Conservation (phyloP, 2,329 filamentous ascomycete species). For the Arachnopeziza araneosa region DNA sequence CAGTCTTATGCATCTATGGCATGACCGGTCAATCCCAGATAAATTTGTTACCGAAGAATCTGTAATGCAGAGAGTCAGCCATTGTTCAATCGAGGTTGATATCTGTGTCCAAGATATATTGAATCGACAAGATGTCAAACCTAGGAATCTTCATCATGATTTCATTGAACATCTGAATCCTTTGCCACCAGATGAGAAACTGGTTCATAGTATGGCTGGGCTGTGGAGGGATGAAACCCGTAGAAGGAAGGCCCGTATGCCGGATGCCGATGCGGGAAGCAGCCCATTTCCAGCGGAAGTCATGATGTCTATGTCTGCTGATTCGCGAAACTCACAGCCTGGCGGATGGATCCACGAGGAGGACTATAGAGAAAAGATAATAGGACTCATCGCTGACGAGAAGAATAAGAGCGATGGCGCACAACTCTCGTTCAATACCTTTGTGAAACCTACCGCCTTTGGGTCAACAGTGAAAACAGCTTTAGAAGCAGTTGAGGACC, state of each 20-base stretch:
- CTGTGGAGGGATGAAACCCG: constrained; percentile 88
- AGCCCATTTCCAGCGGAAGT: constrained; percentile 78
- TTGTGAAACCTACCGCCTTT: constrained; percentile 49
- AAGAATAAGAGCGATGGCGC: constrained; percentile 40
- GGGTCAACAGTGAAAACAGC: constrained; percentile 65
- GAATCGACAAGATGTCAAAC: constrained; percentile 70
- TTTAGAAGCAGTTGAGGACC: constrained; percentile 78
- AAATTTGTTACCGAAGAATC: constrained; percentile 56
- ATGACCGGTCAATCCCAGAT: constrained; percentile 63
- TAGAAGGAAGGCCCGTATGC: constrained; percentile 68
- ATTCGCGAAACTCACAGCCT: constrained; percentile 63
- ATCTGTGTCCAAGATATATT: constrained; percentile 82
- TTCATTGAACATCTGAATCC: constrained; percentile 70
- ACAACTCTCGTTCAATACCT: constrained; percentile 57
- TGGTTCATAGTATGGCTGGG: constrained; percentile 90
- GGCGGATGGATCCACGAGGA: constrained; percentile 91
- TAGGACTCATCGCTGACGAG: constrained; percentile 60
- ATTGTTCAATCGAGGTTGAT: constrained; percentile 87
- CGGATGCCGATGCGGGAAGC: constrained; percentile 55
- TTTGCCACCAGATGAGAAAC: constrained; percentile 62
- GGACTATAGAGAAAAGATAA: constrained; percentile 65
- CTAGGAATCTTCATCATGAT: constrained; percentile 78
- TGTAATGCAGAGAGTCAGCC: constrained; percentile 69
- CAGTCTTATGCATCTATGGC: constrained; percentile 65
- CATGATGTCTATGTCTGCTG: constrained; percentile 83